These are phyloP conservation scores for Lentinula lateritia DNA, from an alignment of 768 basidiomycete genomes.

Conservation along the genomic window DNA sequence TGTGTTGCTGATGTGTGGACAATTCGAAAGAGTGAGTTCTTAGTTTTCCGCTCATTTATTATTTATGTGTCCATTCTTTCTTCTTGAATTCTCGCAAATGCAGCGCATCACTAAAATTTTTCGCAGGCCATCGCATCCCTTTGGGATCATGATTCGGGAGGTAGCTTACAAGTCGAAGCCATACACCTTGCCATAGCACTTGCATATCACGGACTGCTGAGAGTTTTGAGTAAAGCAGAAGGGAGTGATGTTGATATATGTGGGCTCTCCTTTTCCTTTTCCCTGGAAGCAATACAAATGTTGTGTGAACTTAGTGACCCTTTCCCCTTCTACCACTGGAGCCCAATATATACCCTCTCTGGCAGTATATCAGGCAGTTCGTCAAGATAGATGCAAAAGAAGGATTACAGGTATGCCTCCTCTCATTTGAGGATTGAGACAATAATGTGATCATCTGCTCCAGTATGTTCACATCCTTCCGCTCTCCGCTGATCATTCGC, in stretches of 20 bases:
- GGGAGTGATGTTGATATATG: conserved; percentile 80
- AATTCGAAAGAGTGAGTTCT: conserved; percentile 80
- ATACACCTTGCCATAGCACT: conserved; percentile 91
- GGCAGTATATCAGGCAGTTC: conserved; percentile 91
- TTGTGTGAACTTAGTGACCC: conserved; percentile 42
- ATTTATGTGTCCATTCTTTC: too few relatives aligned
- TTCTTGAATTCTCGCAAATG: too few relatives aligned
- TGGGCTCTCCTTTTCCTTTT: conserved; percentile 30
- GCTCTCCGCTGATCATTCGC: conserved; percentile 8
- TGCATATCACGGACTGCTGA: conserved; percentile 87
- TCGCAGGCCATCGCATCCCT: conserved; percentile 84
- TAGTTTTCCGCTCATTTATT: not conserved
- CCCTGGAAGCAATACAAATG: not conserved
- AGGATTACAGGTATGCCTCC: conserved; percentile 85
- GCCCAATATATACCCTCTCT: conserved; percentile 44
- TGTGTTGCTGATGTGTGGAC: conserved; percentile 85
- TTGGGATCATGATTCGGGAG: conserved; percentile 72
- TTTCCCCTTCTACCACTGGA: conserved; percentile 53
- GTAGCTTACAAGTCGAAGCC: conserved; percentile 67
- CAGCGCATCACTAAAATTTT: not conserved
- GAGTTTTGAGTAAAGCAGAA: conserved; percentile 76
- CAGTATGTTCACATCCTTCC: conserved; percentile 9
- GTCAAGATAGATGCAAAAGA: conserved; percentile 90
- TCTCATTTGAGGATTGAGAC: conserved; percentile 70
- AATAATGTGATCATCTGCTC: conserved; percentile 23